Percentiles rank a stretch among this genome's conserved stretches.
Conservation (phyloP, 768 basidiomycete species). For the Tulasnella sp. region DNA sequence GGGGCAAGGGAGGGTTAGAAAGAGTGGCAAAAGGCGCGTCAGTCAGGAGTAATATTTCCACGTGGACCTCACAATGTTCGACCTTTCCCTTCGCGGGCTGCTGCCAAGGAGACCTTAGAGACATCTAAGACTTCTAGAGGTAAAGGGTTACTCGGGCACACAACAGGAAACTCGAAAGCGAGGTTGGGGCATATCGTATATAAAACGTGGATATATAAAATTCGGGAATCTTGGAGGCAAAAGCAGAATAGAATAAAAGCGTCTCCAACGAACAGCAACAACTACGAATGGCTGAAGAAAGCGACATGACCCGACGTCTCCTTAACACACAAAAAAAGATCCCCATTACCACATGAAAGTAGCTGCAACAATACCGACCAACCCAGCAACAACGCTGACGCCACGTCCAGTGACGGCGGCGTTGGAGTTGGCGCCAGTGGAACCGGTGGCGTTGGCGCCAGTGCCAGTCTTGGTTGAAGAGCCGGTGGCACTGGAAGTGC, state of each 20-base stretch:
- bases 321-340: not conserved
- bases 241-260: not conserved
- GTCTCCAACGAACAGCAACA: not conserved
- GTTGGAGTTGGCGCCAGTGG: not conserved
- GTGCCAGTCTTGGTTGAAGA: slow-evolving; percentile 4
- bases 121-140: too few relatives aligned
- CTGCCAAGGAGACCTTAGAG: too few relatives aligned
- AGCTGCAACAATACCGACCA: not conserved
- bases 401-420: not conserved
- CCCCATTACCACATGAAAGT: not conserved
- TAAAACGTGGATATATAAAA: not conserved
- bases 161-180: too few relatives aligned
- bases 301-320: not conserved
- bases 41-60: slow-evolving; percentile 21
- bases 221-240: not conserved
- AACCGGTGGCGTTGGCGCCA: not conserved
- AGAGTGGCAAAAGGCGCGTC: slow-evolving; percentile 15
- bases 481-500: not conserved
- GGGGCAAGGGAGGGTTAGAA: not conserved
- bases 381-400: slow-evolving; percentile 1
- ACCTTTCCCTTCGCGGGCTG: too few relatives aligned
- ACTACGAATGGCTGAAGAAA: not conserved
- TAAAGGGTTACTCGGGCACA: too few relatives aligned
- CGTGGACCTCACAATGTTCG: not conserved
- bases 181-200: not conserved